Evolutionary conservation across 345 rosid genomes (phyloP).

Genomic region (Nasturtium officinale): DNA sequence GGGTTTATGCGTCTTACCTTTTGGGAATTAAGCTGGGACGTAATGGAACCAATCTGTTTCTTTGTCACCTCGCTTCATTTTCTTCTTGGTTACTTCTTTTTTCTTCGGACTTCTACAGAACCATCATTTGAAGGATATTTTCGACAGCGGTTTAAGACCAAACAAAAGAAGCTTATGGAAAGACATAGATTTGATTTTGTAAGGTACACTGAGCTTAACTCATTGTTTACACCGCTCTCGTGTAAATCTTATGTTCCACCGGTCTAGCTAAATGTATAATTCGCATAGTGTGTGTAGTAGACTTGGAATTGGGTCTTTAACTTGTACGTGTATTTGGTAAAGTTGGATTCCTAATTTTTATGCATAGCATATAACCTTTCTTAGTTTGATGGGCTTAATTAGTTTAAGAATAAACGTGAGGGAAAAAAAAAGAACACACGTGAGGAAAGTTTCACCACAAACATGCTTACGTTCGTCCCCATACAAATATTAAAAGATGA

Average conservation of each 20-base stretch:
- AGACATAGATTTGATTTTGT: constrained; percentile 47
- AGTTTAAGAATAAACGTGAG: too few relatives aligned
- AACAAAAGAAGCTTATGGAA: constrained; percentile 66
- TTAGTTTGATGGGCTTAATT: background rate
- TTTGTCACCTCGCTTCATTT: constrained; percentile 67
- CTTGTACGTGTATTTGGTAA: constrained; percentile 30
- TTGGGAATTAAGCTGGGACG: constrained; percentile 96
- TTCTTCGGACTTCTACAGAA: constrained; percentile 72
- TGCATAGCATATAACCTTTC: background rate
- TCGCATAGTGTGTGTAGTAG: background rate
- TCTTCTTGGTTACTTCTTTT: constrained; percentile 62
- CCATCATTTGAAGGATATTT: constrained; percentile 81
- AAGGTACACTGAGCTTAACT: constrained; percentile 53
- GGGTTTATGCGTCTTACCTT: constrained; percentile 91
- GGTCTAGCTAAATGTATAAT: background rate
- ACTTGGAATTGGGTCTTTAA: background rate
- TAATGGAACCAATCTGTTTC: constrained; percentile 98
- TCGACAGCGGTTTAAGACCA: constrained; percentile 57
- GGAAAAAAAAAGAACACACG: too few relatives aligned
- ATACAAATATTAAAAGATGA: too few relatives aligned
- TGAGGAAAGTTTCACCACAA: too few relatives aligned
- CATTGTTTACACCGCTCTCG: constrained; percentile 40
- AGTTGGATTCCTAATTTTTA: constrained; percentile 16
- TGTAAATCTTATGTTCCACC: constrained; percentile 13
- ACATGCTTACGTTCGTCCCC: too few relatives aligned